Base-by-base conservation (phyloP, 1,139 yeast species). In the Yamadazyma dendronema region DNA sequence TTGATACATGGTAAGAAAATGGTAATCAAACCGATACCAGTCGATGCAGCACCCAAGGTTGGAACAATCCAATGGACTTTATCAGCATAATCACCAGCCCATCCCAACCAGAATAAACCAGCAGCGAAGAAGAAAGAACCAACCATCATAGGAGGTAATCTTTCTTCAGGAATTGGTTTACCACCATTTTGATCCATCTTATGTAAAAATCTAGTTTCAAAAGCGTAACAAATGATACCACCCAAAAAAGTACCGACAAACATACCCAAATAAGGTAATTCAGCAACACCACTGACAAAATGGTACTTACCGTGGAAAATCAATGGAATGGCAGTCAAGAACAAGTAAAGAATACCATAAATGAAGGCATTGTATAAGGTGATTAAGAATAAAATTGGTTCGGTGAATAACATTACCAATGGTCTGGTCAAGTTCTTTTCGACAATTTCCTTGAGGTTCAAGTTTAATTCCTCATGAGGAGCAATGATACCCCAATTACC, bases 61-160 rank as follows among this genome's bases (percentile, higher is more conserved):
- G 96, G 96, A n/a, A 79, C 92, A 48, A 84, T 81, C 92, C 94
- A 88, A 57, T 82, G 95, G 26, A 85, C 77, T 26, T 61, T 59
- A 15, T 80, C 62, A 29, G 74, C 81, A 59, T 78, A 88, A 50
- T 77, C 74, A 52, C 96, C 96, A 2, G 88, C 67, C 95, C 95
- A 87, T 36, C 87, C 79, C 54, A 87, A 71, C 95, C 95, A 86
- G 51, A 88, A 72, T 42, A 88, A 67, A 36, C 96, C 96, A 45
- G 78, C 67, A 25, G 94, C 82, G 67, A 87, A 86, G 11, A 74
- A 57, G 40, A 84, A 47, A 23, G 81, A 79, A 22, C 95, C 90
- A 34, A 73, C 56, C 63, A 85, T 74, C 83, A 84, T 79, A 15
- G 90, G 81, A 8, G 81, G 79, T 44, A 89, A 65, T 62, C 96